Conservation (phyloP, 805 yeast species). For the Huiozyma sinensis region DNA sequence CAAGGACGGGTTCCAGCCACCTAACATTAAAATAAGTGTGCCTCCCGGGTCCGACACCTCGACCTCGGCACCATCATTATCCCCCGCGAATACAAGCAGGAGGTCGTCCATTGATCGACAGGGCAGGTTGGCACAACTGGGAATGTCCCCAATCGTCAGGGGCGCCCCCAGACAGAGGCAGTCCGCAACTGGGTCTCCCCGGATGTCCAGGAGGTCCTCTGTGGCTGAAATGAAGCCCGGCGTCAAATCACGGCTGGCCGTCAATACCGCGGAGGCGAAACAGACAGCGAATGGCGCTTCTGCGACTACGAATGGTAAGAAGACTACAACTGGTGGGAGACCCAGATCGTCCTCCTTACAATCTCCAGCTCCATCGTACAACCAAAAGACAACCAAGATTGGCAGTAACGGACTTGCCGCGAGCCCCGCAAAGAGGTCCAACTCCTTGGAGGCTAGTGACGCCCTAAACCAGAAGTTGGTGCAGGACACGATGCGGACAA, state of each 20-base stretch:
- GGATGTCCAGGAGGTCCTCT: conserved; percentile 8
- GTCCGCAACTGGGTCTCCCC: conserved; percentile 6
- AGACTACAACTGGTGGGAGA: conserved; percentile 5
- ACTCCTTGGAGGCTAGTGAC: conserved; percentile 24
- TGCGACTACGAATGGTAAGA: not conserved
- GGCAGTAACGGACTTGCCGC: not conserved
- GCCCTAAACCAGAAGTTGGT: conserved; percentile 19
- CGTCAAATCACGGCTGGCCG: not conserved
- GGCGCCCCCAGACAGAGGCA: not conserved
- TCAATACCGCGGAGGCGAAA: not conserved
- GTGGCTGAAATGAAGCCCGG: not conserved
- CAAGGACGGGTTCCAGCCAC: not conserved
- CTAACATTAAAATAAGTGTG: not conserved
- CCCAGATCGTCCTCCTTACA: conserved; percentile 28
- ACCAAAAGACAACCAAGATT: not conserved
- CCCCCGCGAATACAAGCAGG: conserved; percentile 7
- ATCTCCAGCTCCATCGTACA: conserved; percentile 5
- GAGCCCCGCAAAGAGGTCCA: conserved; percentile 14
- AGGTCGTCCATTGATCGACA: conserved; percentile 13
- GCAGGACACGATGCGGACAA: conserved; percentile 15
- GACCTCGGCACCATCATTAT: conserved; percentile 6
- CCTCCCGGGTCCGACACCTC: conserved; percentile 2
- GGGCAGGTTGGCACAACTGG: not conserved
- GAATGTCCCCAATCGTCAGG: conserved; percentile 3
- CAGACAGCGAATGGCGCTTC: not conserved